Conservation (phyloP, 345 rosid species). For the Geranium brycei region DNA sequence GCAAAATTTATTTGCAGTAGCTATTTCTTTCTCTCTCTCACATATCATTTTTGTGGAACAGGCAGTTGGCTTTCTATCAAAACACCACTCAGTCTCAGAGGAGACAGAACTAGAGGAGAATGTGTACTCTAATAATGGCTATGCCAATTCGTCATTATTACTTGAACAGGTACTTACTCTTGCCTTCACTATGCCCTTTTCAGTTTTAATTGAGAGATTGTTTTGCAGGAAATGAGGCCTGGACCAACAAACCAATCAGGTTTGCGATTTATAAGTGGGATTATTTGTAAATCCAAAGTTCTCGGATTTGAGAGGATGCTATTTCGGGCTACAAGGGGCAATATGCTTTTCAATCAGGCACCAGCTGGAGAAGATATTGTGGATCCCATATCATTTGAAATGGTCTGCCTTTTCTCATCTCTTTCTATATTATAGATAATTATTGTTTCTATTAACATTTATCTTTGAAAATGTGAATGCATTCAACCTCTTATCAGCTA, state of each 20-base stretch:
- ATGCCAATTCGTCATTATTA: conserved; percentile 27
- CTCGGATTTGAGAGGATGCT: conserved; percentile 83
- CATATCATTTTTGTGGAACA: conserved; percentile 13
- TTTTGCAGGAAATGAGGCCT: conserved; percentile 54
- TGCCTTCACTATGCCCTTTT: conserved; percentile 2
- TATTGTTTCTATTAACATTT: not conserved
- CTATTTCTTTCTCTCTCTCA: conserved; percentile 1
- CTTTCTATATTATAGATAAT: conserved; percentile 5
- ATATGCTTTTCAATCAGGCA: conserved; percentile 93
- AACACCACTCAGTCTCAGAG: conserved; percentile 46
- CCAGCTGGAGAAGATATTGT: conserved; percentile 72
- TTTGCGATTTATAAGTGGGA: conserved; percentile 79
- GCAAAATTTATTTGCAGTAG: not conserved
- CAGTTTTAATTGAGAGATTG: conserved; percentile 4
- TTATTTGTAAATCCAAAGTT: conserved; percentile 57
- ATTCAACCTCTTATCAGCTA: not conserved
- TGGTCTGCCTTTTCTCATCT: conserved; percentile 29
- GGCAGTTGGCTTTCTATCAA: conserved; percentile 73
- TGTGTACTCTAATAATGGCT: conserved; percentile 34
- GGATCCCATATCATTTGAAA: conserved; percentile 82
- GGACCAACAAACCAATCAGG: conserved; percentile 61
- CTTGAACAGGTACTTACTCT: conserved; percentile 58
- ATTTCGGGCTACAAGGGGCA: conserved; percentile 96
- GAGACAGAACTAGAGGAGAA: conserved; percentile 74
- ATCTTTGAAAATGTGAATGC: not conserved